These are phyloP conservation scores for Xylariaceae sp. DNA, from an alignment of 2,329 filamentous ascomycete genomes.

Conservation along the genomic window DNA sequence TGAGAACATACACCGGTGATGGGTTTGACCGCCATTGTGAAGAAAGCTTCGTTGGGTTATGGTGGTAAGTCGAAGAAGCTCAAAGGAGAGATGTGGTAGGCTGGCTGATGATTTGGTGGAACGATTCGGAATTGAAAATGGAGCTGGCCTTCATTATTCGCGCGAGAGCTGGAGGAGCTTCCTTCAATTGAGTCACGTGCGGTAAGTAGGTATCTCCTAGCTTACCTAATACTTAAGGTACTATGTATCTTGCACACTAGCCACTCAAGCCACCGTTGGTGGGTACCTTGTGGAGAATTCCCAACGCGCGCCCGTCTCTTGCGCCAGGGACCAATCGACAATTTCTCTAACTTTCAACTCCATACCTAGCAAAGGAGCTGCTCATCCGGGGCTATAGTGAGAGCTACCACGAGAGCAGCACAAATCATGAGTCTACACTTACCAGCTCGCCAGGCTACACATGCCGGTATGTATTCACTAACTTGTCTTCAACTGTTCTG, in stretches of 20 bases:
- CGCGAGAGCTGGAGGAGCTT: constrained; percentile 22
- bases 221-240: no score
- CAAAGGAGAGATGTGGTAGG: constrained; percentile 10
- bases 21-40: constrained; percentile 62
- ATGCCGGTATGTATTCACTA: constrained; percentile 66
- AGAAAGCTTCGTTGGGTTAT: constrained; percentile 23
- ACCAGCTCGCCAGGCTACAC: constrained; percentile 66
- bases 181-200: constrained; percentile 23
- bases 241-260: no score
- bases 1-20: constrained; percentile 64
- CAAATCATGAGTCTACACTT: constrained; percentile 68
- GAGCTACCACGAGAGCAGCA: constrained; percentile 17
- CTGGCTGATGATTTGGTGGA: constrained; percentile 26
- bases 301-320: background rate
- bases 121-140: constrained; percentile 30
- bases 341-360: constrained; percentile 11
- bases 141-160: constrained; percentile 28
- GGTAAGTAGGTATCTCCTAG: background rate
- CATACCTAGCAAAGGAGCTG: constrained; percentile 6
- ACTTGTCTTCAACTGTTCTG: background rate
- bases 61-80: constrained; percentile 20
- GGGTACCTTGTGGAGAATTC: constrained; percentile 5
- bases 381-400: constrained; percentile 10
- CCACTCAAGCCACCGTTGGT: constrained; percentile 15
- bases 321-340: constrained; percentile 15